Evolutionary conservation across 371 early-diverging fungal species (phyloP), one percentile per base, ranked within the genome.

Genomic region (Mortierella sp.): DNA sequence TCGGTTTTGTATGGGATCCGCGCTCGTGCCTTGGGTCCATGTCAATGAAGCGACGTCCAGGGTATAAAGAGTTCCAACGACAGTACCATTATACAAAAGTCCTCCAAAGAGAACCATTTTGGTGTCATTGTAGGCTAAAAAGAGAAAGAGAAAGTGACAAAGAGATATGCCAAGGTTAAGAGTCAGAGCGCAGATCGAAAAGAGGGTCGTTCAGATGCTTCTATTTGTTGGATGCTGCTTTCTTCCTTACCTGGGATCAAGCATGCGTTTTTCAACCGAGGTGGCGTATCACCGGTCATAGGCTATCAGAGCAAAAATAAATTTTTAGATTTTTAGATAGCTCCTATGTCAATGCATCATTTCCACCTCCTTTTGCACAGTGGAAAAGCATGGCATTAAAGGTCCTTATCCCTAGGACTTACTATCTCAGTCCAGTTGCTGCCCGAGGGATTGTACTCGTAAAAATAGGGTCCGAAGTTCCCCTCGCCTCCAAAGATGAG

Each of bases 41-140:
- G 67, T 31, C 67, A 53, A 39, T 24, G 68, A 47, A 34, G 43
- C 31, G 26, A 67, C 37, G 26, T 73, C 74, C 4, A 67, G 53
- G 40, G 48, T 47, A 47, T 58, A 67, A 5, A 66, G 58, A 26
- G 37, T 55, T 16, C 58, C 34, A 1, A 41, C 37, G 26, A 44
- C n/a, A 4, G 55, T 47, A 0, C 34, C 14, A 5, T 39, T 14
- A 2, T 7, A 6, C 13, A 16, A 4, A 4, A 16, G 5, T 6
- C 74, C 74, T 10, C 74, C 74, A 58, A 73, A 73, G 8, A 73
- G 14, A 16, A 73, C 26, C 24, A 67, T 40, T 24, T 67, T 66
- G 19, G 74, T 39, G 13, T 63, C 68, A 37, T 67, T 67, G 37
- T 63, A 65, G 19, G 66, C 66, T 47, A 19, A 22, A 47, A 47